Evolutionary conservation across 2,329 filamentous ascomycete species (phyloP), one percentile per base, ranked within the genome.

Genomic region (Aspergillus spinulosporus): DNA sequence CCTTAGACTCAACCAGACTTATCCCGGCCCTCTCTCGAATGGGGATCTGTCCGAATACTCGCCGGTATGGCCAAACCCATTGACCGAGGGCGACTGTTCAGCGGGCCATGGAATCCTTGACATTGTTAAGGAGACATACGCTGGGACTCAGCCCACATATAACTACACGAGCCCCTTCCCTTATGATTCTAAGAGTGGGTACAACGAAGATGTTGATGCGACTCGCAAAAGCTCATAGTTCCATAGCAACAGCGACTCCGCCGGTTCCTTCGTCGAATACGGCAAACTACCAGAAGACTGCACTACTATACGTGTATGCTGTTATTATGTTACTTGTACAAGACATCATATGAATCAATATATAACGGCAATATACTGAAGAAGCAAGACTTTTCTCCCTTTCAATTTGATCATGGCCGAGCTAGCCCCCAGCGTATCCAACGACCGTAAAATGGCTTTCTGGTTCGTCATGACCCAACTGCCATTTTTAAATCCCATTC

Each of bases 1-100:
- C 44, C 72, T 79, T 59, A 82, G 75, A 69, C 78, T 80, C 61
- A 86, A 86, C 68, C 66, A 65, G 49, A 84, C 81, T 6, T 84
- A 84, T 56, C 80, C 80, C 1, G 83, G 83, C 0, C 72, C 72
- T 21, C 55, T 72, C 28, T 72, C 71, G 2, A 54, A 50, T 11
- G 57, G 60, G 29, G 58, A 56, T 1, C 63, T 67, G 57, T 68
- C 69, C 15, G 54, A 69, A 32, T 70, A 63, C 58, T 63, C 63
- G 6, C 54, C 69, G 3, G 52, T 53, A 36, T 73, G 72, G 72
- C 61, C 71, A 2, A 60, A 62, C 28, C 68, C 72, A 3, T 53
- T 66, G 31, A 68, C 64, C 12, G 58, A 61, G 14, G 69, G 61
- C 37, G 49, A 62, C 28, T 74, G 71, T 60, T 69, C 69, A 39